Evolutionary conservation across 2,329 filamentous ascomycete species (phyloP), one percentile per base, ranked within the genome.

Genomic region (Cylindrodendrum hubeiense): DNA sequence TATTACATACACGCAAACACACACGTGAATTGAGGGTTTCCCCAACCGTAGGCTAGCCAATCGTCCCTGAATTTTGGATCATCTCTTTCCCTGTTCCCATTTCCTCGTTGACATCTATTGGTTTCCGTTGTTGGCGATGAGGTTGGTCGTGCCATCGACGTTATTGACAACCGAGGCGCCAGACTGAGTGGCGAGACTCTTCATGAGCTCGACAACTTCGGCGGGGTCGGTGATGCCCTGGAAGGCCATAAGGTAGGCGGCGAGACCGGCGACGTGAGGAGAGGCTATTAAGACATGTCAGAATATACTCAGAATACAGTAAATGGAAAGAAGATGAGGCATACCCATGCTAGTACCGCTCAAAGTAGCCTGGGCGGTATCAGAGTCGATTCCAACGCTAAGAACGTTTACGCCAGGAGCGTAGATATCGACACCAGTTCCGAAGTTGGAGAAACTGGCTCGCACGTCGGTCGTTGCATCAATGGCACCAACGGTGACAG

Each of bases 181-280:
- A 2, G 83, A 82, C 39, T 75, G 67, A n/a, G 71, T 70, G 46
- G 87, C 88, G 26, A 91, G 83, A 65, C 79, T 75, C 79, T 85
- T 85, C 74, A 91, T 85, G 60, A 89, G 83, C 13, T 73, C 79
- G 43, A 76, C 78, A 24, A 86, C 80, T 26, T 74, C 63, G 19
- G 59, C 49, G n/a, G 77, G 69, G 52, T 79, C 78, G 8, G 77
- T 81, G 66, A 89, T 77, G 57, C 77, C 72, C 79, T 89, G 85
- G 59, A 89, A 82, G 56, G 80, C 73, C 81, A 93, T 89, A 33
- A 93, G 80, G 78, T 93, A 93, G 28, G 89, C 90, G 15, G 88
- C 89, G 4, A 93, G 82, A 51, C 91, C 91, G 51, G 88, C 86
- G 58, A 93, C 84, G 75, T 92, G 90, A 2, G 91, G 91, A 13